Evolutionary conservation across 2,329 filamentous ascomycete genomes (phyloP).

Genomic region (Ascochyta lentis): DNA sequence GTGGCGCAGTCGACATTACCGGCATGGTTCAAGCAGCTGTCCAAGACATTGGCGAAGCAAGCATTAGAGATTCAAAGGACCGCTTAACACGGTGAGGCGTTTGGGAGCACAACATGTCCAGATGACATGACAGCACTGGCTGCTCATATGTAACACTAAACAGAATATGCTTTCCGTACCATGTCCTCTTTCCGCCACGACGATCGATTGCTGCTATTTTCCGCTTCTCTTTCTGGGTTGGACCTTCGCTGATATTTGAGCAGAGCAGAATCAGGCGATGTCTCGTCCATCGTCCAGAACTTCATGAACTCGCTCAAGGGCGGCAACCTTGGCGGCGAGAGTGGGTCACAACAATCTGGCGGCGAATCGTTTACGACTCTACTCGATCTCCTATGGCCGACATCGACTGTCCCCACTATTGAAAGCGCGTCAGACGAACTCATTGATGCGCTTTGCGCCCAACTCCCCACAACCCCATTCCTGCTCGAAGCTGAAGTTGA

Average conservation of each 20-base stretch:
- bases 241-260: slow-evolving; percentile 31
- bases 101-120: slow-evolving; percentile 35
- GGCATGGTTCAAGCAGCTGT: slow-evolving; percentile 26
- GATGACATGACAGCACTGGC: slow-evolving; percentile 31
- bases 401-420: slow-evolving; percentile 78
- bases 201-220: slow-evolving; percentile 27
- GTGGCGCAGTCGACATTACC: slow-evolving; percentile 44
- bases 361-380: slow-evolving; percentile 80
- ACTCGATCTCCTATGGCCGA: slow-evolving; percentile 80
- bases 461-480: slow-evolving; percentile 79
- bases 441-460: slow-evolving; percentile 76
- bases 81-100: slow-evolving; percentile 41
- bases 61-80: slow-evolving; percentile 22
- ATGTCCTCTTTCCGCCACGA: slow-evolving; percentile 37
- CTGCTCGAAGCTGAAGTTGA: slow-evolving; percentile 74
- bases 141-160: slow-evolving; percentile 46
- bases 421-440: slow-evolving; percentile 69
- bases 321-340: slow-evolving; percentile 50
- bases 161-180: slow-evolving; percentile 41
- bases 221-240: slow-evolving; percentile 11
- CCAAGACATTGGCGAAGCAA: slow-evolving; percentile 28
- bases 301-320: slow-evolving; percentile 83
- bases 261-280: slow-evolving; percentile 66
- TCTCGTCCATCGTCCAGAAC: slow-evolving; percentile 81
- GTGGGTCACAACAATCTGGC: slow-evolving; percentile 40